These are phyloP conservation scores for Rhamnella rubrinervis DNA, from an alignment of 331 rosid genomes.

Conservation along the genomic window DNA sequence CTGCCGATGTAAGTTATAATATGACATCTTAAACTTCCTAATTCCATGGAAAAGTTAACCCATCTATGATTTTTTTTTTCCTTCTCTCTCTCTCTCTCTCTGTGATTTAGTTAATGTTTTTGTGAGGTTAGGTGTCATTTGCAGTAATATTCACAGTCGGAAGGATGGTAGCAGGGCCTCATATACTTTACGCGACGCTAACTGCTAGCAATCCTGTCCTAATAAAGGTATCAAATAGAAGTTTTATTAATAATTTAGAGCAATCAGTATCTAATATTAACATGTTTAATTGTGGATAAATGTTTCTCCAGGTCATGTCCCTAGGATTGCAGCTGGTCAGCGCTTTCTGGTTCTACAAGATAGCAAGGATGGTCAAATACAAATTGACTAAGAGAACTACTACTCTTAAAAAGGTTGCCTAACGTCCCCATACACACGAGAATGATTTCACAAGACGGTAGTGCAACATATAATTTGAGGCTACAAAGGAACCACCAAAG, in stretches of 20 bases:
- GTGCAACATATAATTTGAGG: background rate
- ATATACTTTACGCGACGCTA: constrained; percentile 54
- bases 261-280: background rate
- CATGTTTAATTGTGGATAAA: background rate
- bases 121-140: constrained; percentile 51
- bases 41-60: background rate
- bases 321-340: constrained; percentile 78
- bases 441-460: background rate
- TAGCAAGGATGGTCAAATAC: constrained; percentile 64
- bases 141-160: constrained; percentile 69
- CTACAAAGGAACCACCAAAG: too few species aligned
- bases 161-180: constrained; percentile 75
- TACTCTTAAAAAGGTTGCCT: background rate
- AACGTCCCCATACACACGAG: too few species aligned
- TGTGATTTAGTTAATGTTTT: background rate
- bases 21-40: background rate
- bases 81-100: background rate
- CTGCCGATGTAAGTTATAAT: constrained; percentile 65
- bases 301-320: constrained; percentile 58
- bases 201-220: constrained; percentile 57
- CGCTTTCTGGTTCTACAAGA: constrained; percentile 92
- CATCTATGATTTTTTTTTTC: background rate
- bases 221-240: constrained; percentile 57
- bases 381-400: constrained; percentile 50
- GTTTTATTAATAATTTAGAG: background rate